These are phyloP conservation scores for Pythium phragmiticola DNA, from an alignment of 352 stramenopile genomes.

Conservation along the genomic window DNA sequence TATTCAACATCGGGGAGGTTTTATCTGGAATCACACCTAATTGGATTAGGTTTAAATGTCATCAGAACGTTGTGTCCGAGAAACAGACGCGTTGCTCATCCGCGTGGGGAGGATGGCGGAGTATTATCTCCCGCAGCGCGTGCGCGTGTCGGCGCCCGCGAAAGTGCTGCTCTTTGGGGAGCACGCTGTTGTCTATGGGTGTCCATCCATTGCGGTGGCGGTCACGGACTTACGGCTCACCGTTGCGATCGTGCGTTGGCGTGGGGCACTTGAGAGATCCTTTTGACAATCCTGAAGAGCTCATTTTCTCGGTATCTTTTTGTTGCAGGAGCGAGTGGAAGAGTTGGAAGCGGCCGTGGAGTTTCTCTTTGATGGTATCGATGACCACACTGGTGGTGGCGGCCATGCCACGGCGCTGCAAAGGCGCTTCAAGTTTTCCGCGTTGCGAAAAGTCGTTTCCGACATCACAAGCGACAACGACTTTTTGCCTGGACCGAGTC, in stretches of 20 bases:
- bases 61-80: background rate
- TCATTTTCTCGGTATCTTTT: background rate
- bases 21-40: background rate
- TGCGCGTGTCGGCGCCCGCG: constrained; percentile 75
- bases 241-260: constrained; percentile 68
- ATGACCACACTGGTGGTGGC: constrained; percentile 10
- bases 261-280: background rate
- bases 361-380: constrained; percentile 56
- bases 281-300: background rate
- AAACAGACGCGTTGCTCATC: background rate
- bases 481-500: constrained; percentile 50
- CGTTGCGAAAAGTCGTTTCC: constrained; percentile 36
- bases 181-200: constrained; percentile 89
- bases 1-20: background rate
- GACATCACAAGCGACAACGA: constrained; percentile 37
- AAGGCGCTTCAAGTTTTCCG: constrained; percentile 34
- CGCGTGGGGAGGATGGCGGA: background rate
- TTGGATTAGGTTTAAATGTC: constrained; percentile 6
- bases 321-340: constrained; percentile 16
- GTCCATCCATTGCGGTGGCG: constrained; percentile 74
- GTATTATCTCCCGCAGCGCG: constrained; percentile 19
- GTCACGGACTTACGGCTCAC: constrained; percentile 83
- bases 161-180: constrained; percentile 91
- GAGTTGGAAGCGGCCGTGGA: constrained; percentile 32
- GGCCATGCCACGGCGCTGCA: constrained; percentile 21